phyloP scores from a whole-genome alignment of 768 basidiomycete species.

The Antrodiella citrinella region DNA sequence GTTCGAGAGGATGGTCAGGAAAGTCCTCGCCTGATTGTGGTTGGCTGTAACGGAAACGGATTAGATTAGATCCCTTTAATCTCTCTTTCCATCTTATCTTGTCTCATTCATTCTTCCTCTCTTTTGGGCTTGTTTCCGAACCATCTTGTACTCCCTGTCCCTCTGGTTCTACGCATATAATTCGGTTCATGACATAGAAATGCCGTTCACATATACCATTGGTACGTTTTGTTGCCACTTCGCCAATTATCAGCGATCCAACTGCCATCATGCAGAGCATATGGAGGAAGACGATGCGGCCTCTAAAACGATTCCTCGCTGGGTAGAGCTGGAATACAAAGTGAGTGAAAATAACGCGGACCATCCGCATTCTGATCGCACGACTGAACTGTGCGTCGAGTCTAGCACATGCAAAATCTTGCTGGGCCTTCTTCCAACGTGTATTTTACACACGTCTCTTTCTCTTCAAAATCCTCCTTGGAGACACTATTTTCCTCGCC shows the following conservation, averaged over 20 bases:
- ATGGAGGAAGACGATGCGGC: slow-evolving; percentile 91
- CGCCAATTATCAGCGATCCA: neutral
- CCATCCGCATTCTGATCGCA: neutral
- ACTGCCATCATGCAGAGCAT: slow-evolving; percentile 47
- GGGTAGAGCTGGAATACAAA: slow-evolving; percentile 91
- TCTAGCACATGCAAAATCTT: slow-evolving; percentile 76
- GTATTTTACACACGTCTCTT: slow-evolving; percentile 82
- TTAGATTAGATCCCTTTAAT: neutral
- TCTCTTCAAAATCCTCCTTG: slow-evolving; percentile 54
- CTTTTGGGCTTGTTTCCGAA: neutral
- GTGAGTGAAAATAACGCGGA: slow-evolving; percentile 30
- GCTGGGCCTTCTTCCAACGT: slow-evolving; percentile 60
- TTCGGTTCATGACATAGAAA: too few relatives aligned
- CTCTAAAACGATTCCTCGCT: slow-evolving; percentile 64
- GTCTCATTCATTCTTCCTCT: neutral
- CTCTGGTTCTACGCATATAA: too few relatives aligned
- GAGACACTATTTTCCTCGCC: slow-evolving; percentile 17
- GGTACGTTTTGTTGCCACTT: neutral
- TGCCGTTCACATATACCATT: neutral
- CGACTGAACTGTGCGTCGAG: slow-evolving; percentile 4
- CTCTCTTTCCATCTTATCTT: neutral
- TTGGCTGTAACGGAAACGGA: neutral
- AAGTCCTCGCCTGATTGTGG: slow-evolving; percentile 12
- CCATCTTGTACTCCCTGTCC: too few relatives aligned
- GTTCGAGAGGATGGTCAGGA: slow-evolving; percentile 33